Conservation (phyloP, 805 yeast genomes). For the Vanderwaltozyma verrucispora region DNA sequence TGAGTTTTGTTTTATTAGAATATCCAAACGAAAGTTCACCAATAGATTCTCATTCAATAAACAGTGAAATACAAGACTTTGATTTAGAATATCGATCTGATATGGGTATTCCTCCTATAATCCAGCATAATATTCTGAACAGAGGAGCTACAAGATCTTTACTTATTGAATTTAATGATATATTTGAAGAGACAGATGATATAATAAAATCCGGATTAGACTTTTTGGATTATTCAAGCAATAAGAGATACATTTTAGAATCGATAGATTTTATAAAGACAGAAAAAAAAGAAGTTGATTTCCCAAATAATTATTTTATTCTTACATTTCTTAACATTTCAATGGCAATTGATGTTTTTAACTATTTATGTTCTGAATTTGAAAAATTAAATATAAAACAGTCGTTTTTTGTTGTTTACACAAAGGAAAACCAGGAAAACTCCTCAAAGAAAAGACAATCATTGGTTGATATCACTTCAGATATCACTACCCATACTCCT, state of each 20-base stretch:
- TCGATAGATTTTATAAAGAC: constrained; percentile 17
- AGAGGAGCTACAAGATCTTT: constrained; percentile 24
- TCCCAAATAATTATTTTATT: constrained; percentile 15
- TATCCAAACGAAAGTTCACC: constrained; percentile 13
- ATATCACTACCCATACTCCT: neutral
- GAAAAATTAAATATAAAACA: constrained; percentile 6
- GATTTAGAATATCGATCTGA: constrained; percentile 20
- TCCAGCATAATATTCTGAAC: constrained; percentile 14
- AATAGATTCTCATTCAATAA: no score
- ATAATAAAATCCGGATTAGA: neutral
- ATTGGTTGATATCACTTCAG: neutral
- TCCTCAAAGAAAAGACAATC: neutral
- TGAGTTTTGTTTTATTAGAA: constrained; percentile 28
- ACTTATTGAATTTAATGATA: constrained; percentile 12
- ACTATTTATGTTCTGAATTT: constrained; percentile 8
- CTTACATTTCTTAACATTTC: constrained; percentile 20
- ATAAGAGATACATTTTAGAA: constrained; percentile 21
- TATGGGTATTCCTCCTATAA: constrained; percentile 2
- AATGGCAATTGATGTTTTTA: constrained; percentile 20
- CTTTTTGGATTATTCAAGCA: constrained; percentile 1
- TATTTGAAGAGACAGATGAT: constrained; percentile 4
- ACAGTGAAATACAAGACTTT: no score
- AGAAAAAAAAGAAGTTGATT: constrained; percentile 3
- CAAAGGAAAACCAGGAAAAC: neutral
- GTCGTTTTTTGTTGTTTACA: constrained; percentile 5